These are phyloP conservation scores for Fraxinus velutina DNA, from an alignment of 305 asterid genomes.

Conservation along the genomic window DNA sequence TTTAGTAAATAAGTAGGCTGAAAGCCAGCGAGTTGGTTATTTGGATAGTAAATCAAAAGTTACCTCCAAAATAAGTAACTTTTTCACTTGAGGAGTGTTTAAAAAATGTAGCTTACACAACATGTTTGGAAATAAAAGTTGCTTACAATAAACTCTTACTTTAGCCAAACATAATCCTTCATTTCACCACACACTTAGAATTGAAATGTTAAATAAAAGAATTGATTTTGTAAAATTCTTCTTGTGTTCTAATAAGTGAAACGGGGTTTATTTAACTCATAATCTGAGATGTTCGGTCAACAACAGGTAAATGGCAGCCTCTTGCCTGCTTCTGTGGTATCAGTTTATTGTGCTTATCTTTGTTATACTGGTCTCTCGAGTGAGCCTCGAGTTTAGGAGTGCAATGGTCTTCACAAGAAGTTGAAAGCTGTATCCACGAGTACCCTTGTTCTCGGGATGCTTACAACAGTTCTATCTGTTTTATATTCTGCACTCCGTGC, in stretches of 20 bases:
- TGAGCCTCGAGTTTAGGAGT: constrained; percentile 76
- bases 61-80: neutral
- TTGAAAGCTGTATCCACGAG: constrained; percentile 61
- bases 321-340: constrained; percentile 90
- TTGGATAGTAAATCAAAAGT: neutral
- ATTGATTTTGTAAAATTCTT: neutral
- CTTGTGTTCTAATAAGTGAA: neutral
- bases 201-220: neutral
- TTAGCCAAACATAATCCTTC: neutral
- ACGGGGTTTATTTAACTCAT: neutral
- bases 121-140: neutral
- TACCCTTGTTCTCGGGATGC: constrained; percentile 85
- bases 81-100: neutral
- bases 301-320: constrained; percentile 90
- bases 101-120: neutral
- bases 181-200: neutral
- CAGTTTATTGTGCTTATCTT: constrained; percentile 83
- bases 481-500: constrained; percentile 89
- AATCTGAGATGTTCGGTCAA: constrained; percentile 3
- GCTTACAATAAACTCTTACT: neutral
- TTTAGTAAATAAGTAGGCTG: neutral
- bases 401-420: constrained; percentile 83
- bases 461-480: constrained; percentile 79
- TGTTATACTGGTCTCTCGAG: constrained; percentile 89
- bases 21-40: neutral